These are phyloP conservation scores for Gyromitra esculenta DNA, from an alignment of 2,329 filamentous ascomycete species.

Conservation along the genomic window DNA sequence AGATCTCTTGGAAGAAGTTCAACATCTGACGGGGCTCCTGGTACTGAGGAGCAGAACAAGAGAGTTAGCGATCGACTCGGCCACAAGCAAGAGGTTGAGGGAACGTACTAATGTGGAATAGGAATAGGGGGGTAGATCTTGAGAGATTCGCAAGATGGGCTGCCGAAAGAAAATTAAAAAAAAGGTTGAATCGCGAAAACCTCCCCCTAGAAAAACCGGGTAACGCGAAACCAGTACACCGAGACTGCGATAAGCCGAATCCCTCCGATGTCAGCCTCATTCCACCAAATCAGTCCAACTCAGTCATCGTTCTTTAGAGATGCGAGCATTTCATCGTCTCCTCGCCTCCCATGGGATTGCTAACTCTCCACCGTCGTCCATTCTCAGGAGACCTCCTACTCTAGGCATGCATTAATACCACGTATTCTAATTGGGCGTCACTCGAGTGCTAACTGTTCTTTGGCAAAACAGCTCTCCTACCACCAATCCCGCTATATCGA, in stretches of 20 bases:
- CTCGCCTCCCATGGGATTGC: constrained; percentile 38
- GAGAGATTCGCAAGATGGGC: not conserved
- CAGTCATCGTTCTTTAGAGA: not conserved
- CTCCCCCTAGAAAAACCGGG: constrained; percentile 9
- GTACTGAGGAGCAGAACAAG: constrained; percentile 58
- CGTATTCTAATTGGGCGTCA: not conserved
- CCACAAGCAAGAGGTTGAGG: constrained; percentile 74
- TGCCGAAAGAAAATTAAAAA: not conserved
- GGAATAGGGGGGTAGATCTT: not conserved
- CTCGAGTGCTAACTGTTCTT: constrained; percentile 7
- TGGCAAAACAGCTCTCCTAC: constrained; percentile 71
- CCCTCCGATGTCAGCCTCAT: constrained; percentile 1
- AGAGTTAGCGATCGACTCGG: constrained; percentile 88
- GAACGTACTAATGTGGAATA: not conserved
- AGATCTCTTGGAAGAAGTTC: constrained; percentile 55
- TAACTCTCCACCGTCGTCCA: constrained; percentile 3
- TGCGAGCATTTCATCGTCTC: constrained; percentile 41
- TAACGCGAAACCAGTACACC: not conserved
- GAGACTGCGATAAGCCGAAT: not conserved
- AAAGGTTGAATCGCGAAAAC: not conserved
- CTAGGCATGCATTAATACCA: not conserved
- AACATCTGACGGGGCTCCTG: constrained; percentile 80
- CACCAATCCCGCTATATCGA: constrained; percentile 88
- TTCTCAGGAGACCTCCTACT: constrained; percentile 18
- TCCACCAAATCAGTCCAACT: not conserved